Evolutionary conservation across 257 asterid genomes (phyloP).

Genomic region (Solanum virginianum): DNA sequence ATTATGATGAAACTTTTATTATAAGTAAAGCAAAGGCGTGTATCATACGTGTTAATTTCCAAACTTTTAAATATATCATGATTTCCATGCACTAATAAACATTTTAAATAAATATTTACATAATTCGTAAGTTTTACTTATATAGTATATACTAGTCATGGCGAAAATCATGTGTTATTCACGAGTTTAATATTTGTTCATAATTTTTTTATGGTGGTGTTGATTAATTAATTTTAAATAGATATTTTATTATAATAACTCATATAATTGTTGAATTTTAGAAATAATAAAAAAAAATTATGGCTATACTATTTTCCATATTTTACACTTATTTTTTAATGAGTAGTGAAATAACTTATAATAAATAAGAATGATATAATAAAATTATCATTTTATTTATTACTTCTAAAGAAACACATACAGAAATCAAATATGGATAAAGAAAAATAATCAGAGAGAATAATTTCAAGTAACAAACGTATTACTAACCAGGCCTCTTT

Average conservation of each 20-base stretch:
- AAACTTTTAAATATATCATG: neutral
- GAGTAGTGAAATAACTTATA: neutral
- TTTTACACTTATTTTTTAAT: neutral
- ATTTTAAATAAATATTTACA: neutral
- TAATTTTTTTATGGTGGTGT: too few species aligned
- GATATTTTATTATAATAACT: too few species aligned
- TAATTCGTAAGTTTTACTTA: neutral
- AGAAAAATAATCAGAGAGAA: rapidly evolving
- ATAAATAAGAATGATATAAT: neutral
- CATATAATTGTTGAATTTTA: too few species aligned
- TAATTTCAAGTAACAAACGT: neutral
- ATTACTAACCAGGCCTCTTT: neutral
- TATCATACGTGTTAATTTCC: neutral
- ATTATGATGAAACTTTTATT: neutral
- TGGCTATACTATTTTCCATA: neutral
- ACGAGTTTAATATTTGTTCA: too few species aligned
- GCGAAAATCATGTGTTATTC: too few species aligned
- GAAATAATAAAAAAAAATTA: neutral
- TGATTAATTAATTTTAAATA: too few species aligned
- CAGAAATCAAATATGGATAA: rapidly evolving
- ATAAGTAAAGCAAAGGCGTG: neutral
- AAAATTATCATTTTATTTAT: neutral
- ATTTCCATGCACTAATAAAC: neutral
- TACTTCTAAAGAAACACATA: neutral
- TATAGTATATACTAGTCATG: neutral